phyloP scores from a whole-genome alignment of 306 rosid species.

The Canavalia gladiata region DNA sequence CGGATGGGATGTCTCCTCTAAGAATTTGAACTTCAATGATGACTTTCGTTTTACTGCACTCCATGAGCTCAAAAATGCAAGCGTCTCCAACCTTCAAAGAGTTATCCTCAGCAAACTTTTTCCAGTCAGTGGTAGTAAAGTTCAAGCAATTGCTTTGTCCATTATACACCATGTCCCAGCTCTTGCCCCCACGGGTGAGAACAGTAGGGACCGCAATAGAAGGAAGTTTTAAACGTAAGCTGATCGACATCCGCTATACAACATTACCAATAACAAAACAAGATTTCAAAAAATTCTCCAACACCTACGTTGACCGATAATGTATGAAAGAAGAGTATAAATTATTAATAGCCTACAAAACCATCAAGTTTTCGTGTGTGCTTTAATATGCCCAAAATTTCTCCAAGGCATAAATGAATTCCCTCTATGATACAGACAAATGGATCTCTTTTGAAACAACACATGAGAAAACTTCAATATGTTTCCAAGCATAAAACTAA shows the following conservation, averaged over 20 bases:
- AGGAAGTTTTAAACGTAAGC: constrained; percentile 48
- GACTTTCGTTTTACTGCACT: constrained; percentile 43
- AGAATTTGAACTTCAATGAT: constrained; percentile 70
- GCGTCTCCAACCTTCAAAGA: constrained; percentile 68
- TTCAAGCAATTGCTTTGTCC: constrained; percentile 30
- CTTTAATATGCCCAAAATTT: background rate
- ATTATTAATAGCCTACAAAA: constrained; percentile 1
- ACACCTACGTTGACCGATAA: background rate
- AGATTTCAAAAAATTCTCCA: constrained; percentile 16
- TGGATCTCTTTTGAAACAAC: constrained; percentile 9
- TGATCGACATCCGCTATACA: constrained; percentile 38
- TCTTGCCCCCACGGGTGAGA: constrained; percentile 52
- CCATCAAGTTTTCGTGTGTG: constrained; percentile 3
- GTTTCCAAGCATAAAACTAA: background rate
- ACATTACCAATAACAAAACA: background rate
- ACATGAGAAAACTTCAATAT: background rate
- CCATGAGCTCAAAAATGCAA: constrained; percentile 66
- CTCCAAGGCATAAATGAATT: background rate
- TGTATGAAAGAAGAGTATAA: constrained; percentile 19
- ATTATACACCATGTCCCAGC: constrained; percentile 55
- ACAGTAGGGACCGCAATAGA: constrained; percentile 39
- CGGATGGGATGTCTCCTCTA: constrained; percentile 69
- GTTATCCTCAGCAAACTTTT: constrained; percentile 57
- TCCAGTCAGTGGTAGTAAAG: constrained; percentile 52
- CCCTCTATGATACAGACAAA: background rate